Evolutionary conservation across 768 basidiomycete species (phyloP).

Genomic region (Astraeus odoratus): DNA sequence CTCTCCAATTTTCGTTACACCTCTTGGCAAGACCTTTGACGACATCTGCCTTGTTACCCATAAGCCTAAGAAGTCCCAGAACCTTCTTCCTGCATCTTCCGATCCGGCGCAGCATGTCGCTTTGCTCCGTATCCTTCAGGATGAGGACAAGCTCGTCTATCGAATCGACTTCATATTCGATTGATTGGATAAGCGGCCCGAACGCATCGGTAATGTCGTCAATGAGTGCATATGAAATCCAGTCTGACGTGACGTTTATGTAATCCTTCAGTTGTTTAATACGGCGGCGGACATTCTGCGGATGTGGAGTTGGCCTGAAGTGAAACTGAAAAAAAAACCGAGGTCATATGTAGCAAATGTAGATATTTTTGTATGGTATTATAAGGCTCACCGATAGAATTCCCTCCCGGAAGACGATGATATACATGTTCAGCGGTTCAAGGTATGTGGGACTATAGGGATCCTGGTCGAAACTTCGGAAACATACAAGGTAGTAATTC

Average conservation of each 20-base stretch:
- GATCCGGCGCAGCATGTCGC: constrained; percentile 95
- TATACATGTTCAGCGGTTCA: constrained; percentile 99
- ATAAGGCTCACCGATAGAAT: constrained; percentile 77
- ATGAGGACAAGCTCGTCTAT: constrained; percentile 98
- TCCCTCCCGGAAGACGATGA: constrained; percentile 97
- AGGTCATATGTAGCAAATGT: background rate
- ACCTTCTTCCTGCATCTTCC: constrained; percentile 99
- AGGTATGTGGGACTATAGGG: constrained; percentile 94
- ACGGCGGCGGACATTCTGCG: constrained; percentile 93
- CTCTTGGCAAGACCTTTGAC: constrained; percentile 97
- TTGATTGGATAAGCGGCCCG: constrained; percentile 95
- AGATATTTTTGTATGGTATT: background rate
- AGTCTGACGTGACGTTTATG: constrained; percentile 97
- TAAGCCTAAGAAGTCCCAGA: constrained; percentile 91
- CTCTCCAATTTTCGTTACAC: constrained; percentile 98
- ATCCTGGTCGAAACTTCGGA: constrained; percentile 98
- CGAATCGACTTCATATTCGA: constrained; percentile 98
- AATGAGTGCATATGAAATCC: constrained; percentile 99
- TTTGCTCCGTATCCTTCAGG: constrained; percentile 67
- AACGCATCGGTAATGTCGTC: constrained; percentile 99
- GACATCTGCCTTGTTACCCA: constrained; percentile 99
- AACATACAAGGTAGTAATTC: constrained; percentile 98
- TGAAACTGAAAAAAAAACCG: constrained; percentile 60
- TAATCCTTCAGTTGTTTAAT: constrained; percentile 99
- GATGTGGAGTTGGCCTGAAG: constrained; percentile 94